These are phyloP conservation scores for Musa acuminata DNA, from an alignment of 176 grass and related monocot genomes.

Conservation along the genomic window DNA sequence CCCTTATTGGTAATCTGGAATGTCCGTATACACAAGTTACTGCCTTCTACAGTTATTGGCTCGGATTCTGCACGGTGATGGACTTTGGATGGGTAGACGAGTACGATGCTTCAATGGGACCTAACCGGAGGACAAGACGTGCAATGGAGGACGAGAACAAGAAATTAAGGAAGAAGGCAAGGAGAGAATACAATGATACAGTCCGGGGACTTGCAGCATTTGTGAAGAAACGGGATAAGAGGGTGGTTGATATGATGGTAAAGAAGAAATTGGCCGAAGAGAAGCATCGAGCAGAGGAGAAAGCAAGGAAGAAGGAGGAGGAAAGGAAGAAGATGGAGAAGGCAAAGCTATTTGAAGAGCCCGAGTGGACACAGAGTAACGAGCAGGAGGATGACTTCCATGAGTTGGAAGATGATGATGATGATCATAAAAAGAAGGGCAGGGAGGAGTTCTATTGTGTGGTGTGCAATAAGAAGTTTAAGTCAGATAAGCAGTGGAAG, in stretches of 20 bases:
- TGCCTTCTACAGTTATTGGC: slow-evolving; percentile 82
- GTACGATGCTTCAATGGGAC: slow-evolving; percentile 46
- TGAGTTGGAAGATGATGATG: slow-evolving; percentile 47
- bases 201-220: slow-evolving; percentile 65
- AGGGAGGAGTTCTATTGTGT: slow-evolving; percentile 76
- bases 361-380: slow-evolving; percentile 64
- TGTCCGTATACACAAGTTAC: slow-evolving; percentile 64
- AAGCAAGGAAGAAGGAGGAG: slow-evolving; percentile 57
- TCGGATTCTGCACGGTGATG: slow-evolving; percentile 61
- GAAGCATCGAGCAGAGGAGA: slow-evolving; percentile 48
- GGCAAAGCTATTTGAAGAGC: slow-evolving; percentile 60
- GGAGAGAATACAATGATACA: slow-evolving; percentile 74
- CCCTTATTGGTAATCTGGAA: slow-evolving; percentile 81
- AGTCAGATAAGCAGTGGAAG: slow-evolving; percentile 96
- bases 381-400: slow-evolving; percentile 39
- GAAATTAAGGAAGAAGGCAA: slow-evolving; percentile 66
- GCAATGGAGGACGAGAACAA: slow-evolving; percentile 96
- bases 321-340: slow-evolving; percentile 74
- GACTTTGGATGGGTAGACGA: slow-evolving; percentile 86
- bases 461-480: slow-evolving; percentile 93
- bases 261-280: slow-evolving; percentile 74
- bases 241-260: slow-evolving; percentile 65
- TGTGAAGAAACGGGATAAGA: slow-evolving; percentile 91
- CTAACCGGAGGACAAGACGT: slow-evolving; percentile 59
- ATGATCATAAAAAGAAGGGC: slow-evolving; percentile 41